These are phyloP conservation scores for Exophiala sideris DNA, from an alignment of 2,329 filamentous ascomycete species.

Conservation along the genomic window DNA sequence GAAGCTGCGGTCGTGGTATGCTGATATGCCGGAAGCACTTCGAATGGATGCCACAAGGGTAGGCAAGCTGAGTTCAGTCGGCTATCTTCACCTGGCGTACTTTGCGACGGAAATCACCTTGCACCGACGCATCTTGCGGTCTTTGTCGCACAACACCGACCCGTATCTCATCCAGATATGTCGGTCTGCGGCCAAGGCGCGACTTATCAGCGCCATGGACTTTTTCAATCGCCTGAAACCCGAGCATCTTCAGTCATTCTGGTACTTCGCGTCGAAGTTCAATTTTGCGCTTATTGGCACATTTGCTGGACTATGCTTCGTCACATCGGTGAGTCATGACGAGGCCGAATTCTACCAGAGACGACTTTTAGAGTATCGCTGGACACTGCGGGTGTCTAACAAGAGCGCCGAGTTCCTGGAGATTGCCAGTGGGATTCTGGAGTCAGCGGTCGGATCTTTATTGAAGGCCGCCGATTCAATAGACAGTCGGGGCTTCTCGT, in stretches of 20 bases:
- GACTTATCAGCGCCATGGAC: conserved; percentile 93
- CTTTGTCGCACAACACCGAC: conserved; percentile 51
- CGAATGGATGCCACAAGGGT: conserved; percentile 50
- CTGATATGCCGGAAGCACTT: conserved; percentile 45
- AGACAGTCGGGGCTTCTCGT: conserved; percentile 25
- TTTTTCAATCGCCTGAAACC: conserved; percentile 91
- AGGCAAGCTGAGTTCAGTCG: conserved; percentile 37
- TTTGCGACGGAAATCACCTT: conserved; percentile 47
- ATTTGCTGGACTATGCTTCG: conserved; percentile 80
- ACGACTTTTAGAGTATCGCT: conserved; percentile 82
- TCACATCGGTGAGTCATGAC: conserved; percentile 79
- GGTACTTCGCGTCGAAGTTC: conserved; percentile 54
- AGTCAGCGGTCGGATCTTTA: conserved; percentile 27
- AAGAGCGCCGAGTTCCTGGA: conserved; percentile 30
- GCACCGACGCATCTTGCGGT: conserved; percentile 41
- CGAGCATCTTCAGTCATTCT: conserved; percentile 83
- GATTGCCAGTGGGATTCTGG: conserved; percentile 29
- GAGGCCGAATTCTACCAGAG: conserved; percentile 91
- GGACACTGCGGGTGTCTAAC: conserved; percentile 79
- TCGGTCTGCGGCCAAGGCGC: conserved; percentile 87
- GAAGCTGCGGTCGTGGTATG: conserved; percentile 53
- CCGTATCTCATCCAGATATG: conserved; percentile 75
- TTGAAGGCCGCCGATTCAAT: conserved; percentile 27
- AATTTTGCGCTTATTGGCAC: conserved; percentile 95
- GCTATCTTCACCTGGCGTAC: conserved; percentile 46